Conservation (phyloP, 2,329 filamentous ascomycete genomes). For the Ascochyta fabae region DNA sequence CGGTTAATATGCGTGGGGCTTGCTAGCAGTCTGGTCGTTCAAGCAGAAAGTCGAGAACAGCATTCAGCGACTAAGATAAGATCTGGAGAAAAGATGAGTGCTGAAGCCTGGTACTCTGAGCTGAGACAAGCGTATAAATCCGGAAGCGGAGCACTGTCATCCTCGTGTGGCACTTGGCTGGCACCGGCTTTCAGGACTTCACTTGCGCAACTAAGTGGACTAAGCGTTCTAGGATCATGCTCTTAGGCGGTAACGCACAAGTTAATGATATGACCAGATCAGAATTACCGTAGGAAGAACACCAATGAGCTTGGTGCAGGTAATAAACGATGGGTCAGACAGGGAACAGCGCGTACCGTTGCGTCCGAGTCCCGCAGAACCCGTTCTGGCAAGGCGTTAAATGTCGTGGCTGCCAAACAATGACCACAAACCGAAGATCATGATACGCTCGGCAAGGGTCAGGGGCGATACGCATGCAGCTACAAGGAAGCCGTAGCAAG, state of each 20-base stretch:
- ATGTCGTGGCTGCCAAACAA: conserved; percentile 11
- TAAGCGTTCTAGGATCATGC: conserved; percentile 25
- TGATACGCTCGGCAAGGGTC: conserved; percentile 6
- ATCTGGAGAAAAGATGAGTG: neutral
- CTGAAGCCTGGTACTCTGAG: neutral
- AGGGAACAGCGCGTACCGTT: conserved; percentile 11
- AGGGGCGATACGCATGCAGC: conserved; percentile 12
- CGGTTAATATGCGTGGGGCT: neutral
- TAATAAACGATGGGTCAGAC: conserved; percentile 9
- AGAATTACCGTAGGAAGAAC: conserved; percentile 5
- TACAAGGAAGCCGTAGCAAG: neutral
- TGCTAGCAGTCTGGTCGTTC: neutral
- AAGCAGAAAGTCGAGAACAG: neutral
- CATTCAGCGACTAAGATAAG: neutral
- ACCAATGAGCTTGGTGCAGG: conserved; percentile 14
- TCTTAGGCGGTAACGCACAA: conserved; percentile 15
- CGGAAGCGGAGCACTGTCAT: conserved; percentile 16
- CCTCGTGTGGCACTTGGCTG: conserved; percentile 25
- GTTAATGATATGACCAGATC: conserved; percentile 19
- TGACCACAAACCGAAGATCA: conserved; percentile 14
- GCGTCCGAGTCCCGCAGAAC: conserved; percentile 1
- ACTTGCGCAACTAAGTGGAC: conserved; percentile 29
- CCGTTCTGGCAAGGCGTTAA: conserved; percentile 7
- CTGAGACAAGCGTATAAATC: conserved; percentile 27
- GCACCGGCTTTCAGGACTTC: conserved; percentile 24